A percentile compares a stretch with the other conserved stretches of the same genome.
Evolutionary conservation across 2,329 filamentous ascomycete genomes (phyloP).

Genomic region (Alternaria viburni): DNA sequence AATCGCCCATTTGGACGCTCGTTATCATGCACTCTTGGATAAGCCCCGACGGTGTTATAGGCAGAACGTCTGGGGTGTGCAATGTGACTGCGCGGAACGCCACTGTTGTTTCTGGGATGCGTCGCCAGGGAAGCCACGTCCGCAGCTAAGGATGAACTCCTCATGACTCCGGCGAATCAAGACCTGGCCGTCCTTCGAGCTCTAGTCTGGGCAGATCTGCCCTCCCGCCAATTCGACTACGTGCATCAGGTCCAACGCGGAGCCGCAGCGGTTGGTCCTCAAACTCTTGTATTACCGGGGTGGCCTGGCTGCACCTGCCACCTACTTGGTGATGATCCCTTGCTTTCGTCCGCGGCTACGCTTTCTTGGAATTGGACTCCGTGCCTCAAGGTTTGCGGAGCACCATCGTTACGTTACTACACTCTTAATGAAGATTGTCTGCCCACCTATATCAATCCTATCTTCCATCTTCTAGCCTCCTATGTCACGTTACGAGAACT

Average conservation of each 20-base stretch:
- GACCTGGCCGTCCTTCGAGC: conserved; percentile 2
- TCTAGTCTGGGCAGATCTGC: conserved; percentile 17
- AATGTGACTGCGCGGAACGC: not conserved
- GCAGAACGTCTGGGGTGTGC: not conserved
- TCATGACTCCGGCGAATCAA: conserved; percentile 11
- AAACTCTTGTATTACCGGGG: conserved; percentile 10
- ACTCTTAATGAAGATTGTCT: conserved; percentile 8
- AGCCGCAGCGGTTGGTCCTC: conserved; percentile 33
- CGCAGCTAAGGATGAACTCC: conserved; percentile 20
- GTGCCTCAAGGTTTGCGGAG: conserved; percentile 21
- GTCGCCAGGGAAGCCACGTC: conserved; percentile 14
- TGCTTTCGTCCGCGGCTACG: conserved; percentile 32
- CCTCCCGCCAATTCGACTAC: conserved; percentile 21
- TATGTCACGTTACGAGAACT: conserved; percentile 19
- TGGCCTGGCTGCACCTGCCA: conserved; percentile 20
- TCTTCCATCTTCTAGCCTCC: conserved; percentile 6
- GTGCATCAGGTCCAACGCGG: conserved; percentile 21
- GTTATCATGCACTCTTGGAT: not conserved
- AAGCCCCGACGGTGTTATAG: not conserved
- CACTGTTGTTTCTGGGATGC: conserved; percentile 1
- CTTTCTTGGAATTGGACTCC: conserved; percentile 17
- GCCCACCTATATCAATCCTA: conserved; percentile 7
- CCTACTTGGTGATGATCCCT: conserved; percentile 24
- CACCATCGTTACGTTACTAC: conserved; percentile 10
- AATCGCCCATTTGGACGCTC: not conserved